Evolutionary conservation across 2,329 filamentous ascomycete genomes (phyloP).

Genomic region (Lachnellula cervina): DNA sequence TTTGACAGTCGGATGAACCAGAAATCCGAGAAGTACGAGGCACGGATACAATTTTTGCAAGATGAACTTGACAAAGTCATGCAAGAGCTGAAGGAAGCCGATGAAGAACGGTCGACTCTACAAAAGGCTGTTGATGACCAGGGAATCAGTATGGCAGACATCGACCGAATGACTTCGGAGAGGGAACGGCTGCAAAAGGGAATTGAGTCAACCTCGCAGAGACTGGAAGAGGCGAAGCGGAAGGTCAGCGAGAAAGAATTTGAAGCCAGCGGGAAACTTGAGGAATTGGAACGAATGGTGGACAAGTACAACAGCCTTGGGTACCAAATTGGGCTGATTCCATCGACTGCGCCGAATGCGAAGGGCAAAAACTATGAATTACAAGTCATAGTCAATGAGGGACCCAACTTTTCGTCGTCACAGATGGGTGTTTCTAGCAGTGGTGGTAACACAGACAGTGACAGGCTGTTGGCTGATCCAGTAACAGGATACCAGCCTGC

Average conservation of each 20-base stretch:
- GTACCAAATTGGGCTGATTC: constrained; percentile 90
- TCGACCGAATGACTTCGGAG: constrained; percentile 97
- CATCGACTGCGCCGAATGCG: constrained; percentile 76
- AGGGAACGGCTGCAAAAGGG: constrained; percentile 88
- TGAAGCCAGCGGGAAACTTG: constrained; percentile 80
- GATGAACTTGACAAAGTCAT: constrained; percentile 78
- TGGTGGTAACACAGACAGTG: constrained; percentile 46
- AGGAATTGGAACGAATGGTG: constrained; percentile 85
- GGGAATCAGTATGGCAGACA: constrained; percentile 95
- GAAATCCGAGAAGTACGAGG: constrained; percentile 84
- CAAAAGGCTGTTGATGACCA: constrained; percentile 87
- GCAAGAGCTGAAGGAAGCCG: constrained; percentile 69
- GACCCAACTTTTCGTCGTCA: constrained; percentile 68
- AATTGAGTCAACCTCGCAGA: constrained; percentile 68
- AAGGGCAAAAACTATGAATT: constrained; percentile 84
- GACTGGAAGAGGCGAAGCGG: constrained; percentile 80
- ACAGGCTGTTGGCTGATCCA: constrained; percentile 76
- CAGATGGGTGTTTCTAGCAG: constrained; percentile 37
- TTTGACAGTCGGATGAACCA: constrained; percentile 83
- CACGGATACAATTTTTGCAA: constrained; percentile 73
- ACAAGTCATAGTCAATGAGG: constrained; percentile 72
- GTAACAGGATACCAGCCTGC: constrained; percentile 85
- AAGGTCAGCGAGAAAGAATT: constrained; percentile 79
- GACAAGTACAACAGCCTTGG: constrained; percentile 91
- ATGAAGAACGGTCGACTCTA: constrained; percentile 73